Base-by-base conservation (phyloP, 2,329 filamentous ascomycete genomes). In the Ceratocystis variospora region DNA sequence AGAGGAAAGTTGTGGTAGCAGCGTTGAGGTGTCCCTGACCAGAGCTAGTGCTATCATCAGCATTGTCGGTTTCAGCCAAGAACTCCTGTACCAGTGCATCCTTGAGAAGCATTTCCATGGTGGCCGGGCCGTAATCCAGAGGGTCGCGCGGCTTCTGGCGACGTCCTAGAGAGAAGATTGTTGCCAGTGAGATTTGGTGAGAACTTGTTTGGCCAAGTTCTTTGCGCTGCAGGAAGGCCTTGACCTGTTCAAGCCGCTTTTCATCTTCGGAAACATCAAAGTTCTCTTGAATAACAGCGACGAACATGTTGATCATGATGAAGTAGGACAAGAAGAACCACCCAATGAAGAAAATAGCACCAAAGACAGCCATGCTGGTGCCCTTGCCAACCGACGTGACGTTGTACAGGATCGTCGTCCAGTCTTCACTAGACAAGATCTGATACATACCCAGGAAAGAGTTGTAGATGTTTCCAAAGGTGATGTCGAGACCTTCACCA, bases 241-340 rank as follows among this genome's bases (percentile, higher is more conserved):
- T 93, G 68, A 99, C 92, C 76, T 99, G 95, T 74, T 97, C 90
- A 69, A 97, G 77, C 22, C 95, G 90, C 77, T 99, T 99, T 75
- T 97, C 92, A 73, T 99, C 95, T 74, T 99, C 94, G 2, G 92
- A 96, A 31, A 99, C 91, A 76, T 99, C 94, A 74, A 99, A 99
- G 73, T 96, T 99, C 74, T 99, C 94, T 75, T 99, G 94, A 70
- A 99, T 99, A 77, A 99, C 94, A 80, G 94, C 94, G 89, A 99
- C 97, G 80, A 99, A 99, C 94, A 99, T 99, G 73, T 97, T 99
- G 78, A 99, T 78, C 69, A 97, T 83, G 77, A 99, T 96, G 74
- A 97, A 93, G 75, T 95, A 96, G 5, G 91, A 83, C 55, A 99
- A 81, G 67, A 96, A 94, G 75, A 96, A 97, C 94, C 94, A 99